Evolutionary conservation across 257 asterid species (phyloP).

Genomic region (Scutellaria galericulata): DNA sequence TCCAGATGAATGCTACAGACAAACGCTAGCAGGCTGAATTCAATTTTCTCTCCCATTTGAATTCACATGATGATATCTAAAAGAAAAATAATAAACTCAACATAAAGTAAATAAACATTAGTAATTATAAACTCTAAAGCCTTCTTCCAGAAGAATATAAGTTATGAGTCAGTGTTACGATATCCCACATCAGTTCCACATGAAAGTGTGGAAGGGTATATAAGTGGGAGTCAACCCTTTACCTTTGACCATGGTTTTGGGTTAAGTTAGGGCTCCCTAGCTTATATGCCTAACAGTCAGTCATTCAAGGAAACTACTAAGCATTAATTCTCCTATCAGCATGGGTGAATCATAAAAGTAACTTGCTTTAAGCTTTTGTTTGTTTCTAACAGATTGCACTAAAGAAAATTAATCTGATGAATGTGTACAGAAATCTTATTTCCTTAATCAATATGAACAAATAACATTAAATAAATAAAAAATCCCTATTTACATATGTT

Average conservation of each 20-base stretch:
- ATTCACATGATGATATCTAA: conserved; percentile 5
- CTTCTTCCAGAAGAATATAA: not conserved
- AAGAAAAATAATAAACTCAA: not conserved
- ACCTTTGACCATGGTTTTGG: too few species aligned
- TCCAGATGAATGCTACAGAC: not conserved
- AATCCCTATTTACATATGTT: not conserved
- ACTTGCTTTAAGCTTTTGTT: not conserved
- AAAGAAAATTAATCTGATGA: not conserved
- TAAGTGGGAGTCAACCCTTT: too few species aligned
- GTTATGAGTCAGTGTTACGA: too few species aligned
- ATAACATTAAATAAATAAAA: not conserved
- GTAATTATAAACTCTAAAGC: not conserved
- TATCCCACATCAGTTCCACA: too few species aligned
- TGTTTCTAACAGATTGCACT: not conserved
- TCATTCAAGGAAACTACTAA: not conserved
- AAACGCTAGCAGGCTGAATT: not conserved
- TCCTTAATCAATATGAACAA: not conserved
- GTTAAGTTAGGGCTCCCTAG: too few species aligned
- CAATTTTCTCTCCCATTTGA: not conserved
- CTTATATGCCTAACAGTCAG: too few species aligned
- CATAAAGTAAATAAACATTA: not conserved
- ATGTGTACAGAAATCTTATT: not conserved
- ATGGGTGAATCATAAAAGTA: too few species aligned
- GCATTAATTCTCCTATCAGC: not conserved
- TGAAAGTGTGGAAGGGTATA: too few species aligned